Evolutionary conservation across 1,139 yeast species (phyloP).

Genomic region (Scheffersomyces quercinus): DNA sequence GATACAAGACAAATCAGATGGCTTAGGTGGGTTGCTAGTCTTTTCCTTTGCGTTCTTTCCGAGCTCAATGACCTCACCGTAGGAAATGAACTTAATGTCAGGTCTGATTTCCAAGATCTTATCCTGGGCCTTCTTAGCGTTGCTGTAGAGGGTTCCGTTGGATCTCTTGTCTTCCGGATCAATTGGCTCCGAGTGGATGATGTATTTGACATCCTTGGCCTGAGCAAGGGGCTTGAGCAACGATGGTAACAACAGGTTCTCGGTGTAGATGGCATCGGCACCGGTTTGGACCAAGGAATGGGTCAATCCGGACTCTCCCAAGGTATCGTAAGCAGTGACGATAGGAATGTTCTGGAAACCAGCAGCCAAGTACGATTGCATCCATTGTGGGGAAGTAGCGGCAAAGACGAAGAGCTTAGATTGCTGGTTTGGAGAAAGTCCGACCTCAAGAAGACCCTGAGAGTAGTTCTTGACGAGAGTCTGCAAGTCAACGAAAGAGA

Average conservation of each 20-base stretch:
- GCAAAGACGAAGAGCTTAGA: slow-evolving; percentile 84
- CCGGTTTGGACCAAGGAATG: slow-evolving; percentile 84
- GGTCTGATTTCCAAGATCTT: slow-evolving; percentile 67
- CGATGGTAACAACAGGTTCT: slow-evolving; percentile 66
- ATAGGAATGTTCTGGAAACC: slow-evolving; percentile 78
- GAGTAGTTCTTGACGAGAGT: slow-evolving; percentile 57
- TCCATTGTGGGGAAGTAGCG: slow-evolving; percentile 83
- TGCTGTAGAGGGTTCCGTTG: slow-evolving; percentile 55
- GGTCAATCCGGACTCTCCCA: slow-evolving; percentile 88
- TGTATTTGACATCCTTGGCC: slow-evolving; percentile 61
- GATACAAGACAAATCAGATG: slow-evolving; percentile 83
- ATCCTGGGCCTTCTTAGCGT: slow-evolving; percentile 58
- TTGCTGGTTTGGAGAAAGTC: slow-evolving; percentile 62
- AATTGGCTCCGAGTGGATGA: slow-evolving; percentile 70
- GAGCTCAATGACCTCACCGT: slow-evolving; percentile 61
- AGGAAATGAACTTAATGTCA: slow-evolving; percentile 67
- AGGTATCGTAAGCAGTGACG: slow-evolving; percentile 96
- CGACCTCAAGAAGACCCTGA: slow-evolving; percentile 73
- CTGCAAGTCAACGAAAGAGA: slow-evolving; percentile 61
- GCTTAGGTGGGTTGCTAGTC: slow-evolving; percentile 50
- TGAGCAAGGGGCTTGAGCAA: slow-evolving; percentile 71
- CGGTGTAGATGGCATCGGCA: slow-evolving; percentile 78
- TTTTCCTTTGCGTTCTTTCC: slow-evolving; percentile 49
- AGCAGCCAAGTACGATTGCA: slow-evolving; percentile 81
- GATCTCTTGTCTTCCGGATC: slow-evolving; percentile 64